phyloP scores from a whole-genome alignment of 2,329 filamentous ascomycete genomes.

The Verticillium isaacii region DNA sequence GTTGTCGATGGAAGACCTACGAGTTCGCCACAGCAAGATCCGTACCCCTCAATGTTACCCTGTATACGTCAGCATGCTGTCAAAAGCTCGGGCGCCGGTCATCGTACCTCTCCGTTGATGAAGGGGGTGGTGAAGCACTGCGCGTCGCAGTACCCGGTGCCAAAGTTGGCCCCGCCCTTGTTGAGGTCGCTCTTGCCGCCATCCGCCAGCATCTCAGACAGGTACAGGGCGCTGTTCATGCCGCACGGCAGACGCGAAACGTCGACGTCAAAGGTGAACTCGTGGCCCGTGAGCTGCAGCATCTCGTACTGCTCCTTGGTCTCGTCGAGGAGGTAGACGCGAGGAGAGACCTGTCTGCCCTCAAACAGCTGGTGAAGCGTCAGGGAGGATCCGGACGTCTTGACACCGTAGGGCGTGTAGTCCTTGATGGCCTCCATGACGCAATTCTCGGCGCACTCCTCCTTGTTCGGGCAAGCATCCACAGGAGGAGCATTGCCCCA shows the following conservation, averaged over 20 bases:
- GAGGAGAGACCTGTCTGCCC: conserved; percentile 26
- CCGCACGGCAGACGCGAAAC: conserved; percentile 61
- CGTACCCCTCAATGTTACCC: conserved; percentile 34
- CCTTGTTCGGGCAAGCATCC: conserved; percentile 42
- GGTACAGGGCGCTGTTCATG: conserved; percentile 63
- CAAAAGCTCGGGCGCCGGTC: neutral
- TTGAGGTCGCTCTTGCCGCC: conserved; percentile 53
- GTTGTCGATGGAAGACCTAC: neutral
- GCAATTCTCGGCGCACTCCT: conserved; percentile 49
- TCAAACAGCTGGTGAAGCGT: conserved; percentile 22
- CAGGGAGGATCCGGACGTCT: conserved; percentile 23
- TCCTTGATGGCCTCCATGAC: conserved; percentile 45
- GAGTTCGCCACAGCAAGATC: conserved; percentile 50
- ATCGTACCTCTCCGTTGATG: conserved; percentile 40
- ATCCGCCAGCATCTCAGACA: conserved; percentile 49
- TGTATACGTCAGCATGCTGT: conserved; percentile 13
- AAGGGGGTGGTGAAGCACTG: conserved; percentile 49
- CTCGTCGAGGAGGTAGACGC: conserved; percentile 54
- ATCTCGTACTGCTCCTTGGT: conserved; percentile 54
- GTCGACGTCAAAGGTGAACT: conserved; percentile 64
- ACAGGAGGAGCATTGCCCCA: conserved; percentile 30
- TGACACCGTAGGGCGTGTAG: conserved; percentile 33
- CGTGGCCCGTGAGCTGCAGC: conserved; percentile 54
- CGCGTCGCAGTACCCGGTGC: conserved; percentile 60
- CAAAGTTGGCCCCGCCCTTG: conserved; percentile 54